phyloP scores from a whole-genome alignment of 345 rosid genomes.

The Arabis alpina region DNA sequence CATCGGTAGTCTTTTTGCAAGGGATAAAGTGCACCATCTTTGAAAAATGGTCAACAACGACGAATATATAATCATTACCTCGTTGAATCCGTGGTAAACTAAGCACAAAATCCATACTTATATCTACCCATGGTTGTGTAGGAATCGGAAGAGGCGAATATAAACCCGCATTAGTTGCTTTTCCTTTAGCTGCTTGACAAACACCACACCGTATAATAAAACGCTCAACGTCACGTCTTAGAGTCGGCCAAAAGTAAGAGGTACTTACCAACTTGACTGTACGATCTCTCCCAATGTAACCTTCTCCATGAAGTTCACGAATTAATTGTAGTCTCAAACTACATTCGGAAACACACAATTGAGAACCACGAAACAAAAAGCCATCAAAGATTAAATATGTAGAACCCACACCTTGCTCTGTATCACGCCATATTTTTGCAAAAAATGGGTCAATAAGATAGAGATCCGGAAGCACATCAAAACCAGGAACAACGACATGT shows the following conservation, averaged over 20 bases:
- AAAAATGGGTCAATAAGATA: not conserved
- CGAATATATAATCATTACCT: not conserved
- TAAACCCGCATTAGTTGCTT: not conserved
- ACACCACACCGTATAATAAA: not conserved
- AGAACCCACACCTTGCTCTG: too few relatives aligned
- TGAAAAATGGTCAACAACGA: not conserved
- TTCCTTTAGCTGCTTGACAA: not conserved
- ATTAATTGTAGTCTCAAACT: too few relatives aligned
- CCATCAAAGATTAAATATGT: too few relatives aligned
- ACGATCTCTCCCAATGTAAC: too few relatives aligned
- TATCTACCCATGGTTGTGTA: not conserved
- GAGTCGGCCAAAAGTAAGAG: not conserved
- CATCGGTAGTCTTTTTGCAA: too few relatives aligned
- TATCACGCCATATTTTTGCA: too few relatives aligned
- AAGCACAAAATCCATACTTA: not conserved
- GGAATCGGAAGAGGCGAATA: not conserved
- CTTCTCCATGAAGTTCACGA: too few relatives aligned
- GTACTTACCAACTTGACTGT: too few relatives aligned
- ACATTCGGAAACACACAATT: too few relatives aligned
- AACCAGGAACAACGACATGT: not conserved
- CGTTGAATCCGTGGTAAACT: not conserved
- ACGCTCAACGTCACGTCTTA: too few relatives aligned
- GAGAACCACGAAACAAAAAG: not conserved
- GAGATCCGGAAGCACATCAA: not conserved
- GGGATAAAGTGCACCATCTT: not conserved